phyloP scores from a whole-genome alignment of 371 early-diverging fungal genomes.

The Mucor irregularis region DNA sequence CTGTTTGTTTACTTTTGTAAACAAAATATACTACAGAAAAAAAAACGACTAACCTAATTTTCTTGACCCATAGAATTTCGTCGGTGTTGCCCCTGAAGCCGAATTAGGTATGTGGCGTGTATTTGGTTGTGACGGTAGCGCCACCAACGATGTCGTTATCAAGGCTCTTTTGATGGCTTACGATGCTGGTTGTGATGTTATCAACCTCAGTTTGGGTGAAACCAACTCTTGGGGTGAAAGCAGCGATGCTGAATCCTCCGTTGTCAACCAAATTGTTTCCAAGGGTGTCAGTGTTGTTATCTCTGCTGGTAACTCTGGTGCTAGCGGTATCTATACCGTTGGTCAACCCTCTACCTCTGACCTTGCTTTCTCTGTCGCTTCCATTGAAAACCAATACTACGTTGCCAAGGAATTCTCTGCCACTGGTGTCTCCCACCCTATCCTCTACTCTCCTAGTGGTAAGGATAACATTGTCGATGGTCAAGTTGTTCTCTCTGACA shows the following conservation, averaged over 20 bases:
- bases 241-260: slow-evolving; percentile 21
- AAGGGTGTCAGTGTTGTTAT: slow-evolving; percentile 47
- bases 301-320: slow-evolving; percentile 63
- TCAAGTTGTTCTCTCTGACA: slow-evolving; percentile 10
- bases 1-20: background rate
- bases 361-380: slow-evolving; percentile 60
- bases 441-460: slow-evolving; percentile 8
- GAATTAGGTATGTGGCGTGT: slow-evolving; percentile 58
- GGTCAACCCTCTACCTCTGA: slow-evolving; percentile 53
- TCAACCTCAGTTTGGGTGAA: slow-evolving; percentile 71
- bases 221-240: slow-evolving; percentile 53
- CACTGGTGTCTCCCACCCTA: slow-evolving; percentile 12
- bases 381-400: slow-evolving; percentile 49
- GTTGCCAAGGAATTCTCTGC: slow-evolving; percentile 16
- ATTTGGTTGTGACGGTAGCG: slow-evolving; percentile 65
- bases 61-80: slow-evolving; percentile 43
- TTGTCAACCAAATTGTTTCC: slow-evolving; percentile 27
- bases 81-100: slow-evolving; percentile 68
- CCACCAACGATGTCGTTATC: slow-evolving; percentile 60
- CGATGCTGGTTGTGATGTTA: slow-evolving; percentile 56
- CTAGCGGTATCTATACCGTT: slow-evolving; percentile 47
- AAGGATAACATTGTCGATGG: slow-evolving; percentile 5
- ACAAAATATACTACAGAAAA: background rate
- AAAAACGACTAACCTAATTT: no score
- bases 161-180: slow-evolving; percentile 63